Evolutionary conservation across 768 basidiomycete species (phyloP).

Genomic region (Termitomyces sp.): DNA sequence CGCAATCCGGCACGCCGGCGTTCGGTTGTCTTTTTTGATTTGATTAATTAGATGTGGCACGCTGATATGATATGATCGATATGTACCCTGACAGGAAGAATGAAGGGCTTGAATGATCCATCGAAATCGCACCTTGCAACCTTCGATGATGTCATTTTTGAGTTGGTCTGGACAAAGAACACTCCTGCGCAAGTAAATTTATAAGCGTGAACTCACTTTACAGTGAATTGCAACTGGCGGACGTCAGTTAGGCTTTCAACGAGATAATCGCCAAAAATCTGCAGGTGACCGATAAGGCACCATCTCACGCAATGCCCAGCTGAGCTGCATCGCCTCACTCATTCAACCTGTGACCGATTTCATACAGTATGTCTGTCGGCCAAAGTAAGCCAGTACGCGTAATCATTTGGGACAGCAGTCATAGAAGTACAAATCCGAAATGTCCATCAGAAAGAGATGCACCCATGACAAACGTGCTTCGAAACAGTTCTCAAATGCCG

Average conservation of each 20-base stretch:
- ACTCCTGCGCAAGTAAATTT: not conserved
- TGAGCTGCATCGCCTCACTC: not conserved
- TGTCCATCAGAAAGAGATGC: not conserved
- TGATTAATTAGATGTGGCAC: constrained; percentile 7
- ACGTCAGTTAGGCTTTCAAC: not conserved
- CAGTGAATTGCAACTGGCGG: not conserved
- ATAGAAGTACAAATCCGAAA: not conserved
- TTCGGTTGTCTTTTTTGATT: not conserved
- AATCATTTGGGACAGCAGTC: not conserved
- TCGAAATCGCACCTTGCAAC: not conserved
- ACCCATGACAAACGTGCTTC: constrained; percentile 1
- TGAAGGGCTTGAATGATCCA: constrained; percentile 1
- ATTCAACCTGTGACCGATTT: not conserved
- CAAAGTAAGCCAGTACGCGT: not conserved
- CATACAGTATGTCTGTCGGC: not conserved
- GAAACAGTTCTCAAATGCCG: not conserved
- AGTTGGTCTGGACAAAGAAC: not conserved
- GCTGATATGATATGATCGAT: constrained; percentile 2
- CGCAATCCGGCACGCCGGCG: not conserved
- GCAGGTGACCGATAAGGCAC: not conserved
- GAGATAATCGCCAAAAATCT: not conserved
- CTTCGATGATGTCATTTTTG: not conserved
- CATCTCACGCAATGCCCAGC: not conserved
- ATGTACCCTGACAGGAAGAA: constrained; percentile 6
- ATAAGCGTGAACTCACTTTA: not conserved